These are phyloP conservation scores for Wallacemonas collosoma DNA, from an alignment of 208 protist species.

Conservation along the genomic window DNA sequence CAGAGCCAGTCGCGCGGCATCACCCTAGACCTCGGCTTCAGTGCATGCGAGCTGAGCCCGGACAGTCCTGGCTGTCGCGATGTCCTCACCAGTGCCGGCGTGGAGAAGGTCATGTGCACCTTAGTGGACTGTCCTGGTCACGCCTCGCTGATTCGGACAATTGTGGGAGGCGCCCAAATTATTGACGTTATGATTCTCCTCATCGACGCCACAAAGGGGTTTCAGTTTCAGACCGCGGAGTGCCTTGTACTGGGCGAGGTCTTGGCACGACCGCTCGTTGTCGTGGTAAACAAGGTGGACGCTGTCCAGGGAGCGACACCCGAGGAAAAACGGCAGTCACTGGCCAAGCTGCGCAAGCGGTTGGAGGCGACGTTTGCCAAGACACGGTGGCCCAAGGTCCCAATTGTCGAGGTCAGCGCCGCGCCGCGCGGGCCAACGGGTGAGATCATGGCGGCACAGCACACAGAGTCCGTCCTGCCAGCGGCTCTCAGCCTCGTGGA, in stretches of 20 bases:
- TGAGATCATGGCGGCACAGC: constrained; percentile 17
- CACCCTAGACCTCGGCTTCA: constrained; percentile 98
- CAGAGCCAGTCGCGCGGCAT: constrained; percentile 97
- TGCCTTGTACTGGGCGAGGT: constrained; percentile 88
- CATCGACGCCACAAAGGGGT: constrained; percentile 96
- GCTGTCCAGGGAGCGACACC: constrained; percentile 46
- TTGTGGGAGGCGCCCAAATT: constrained; percentile 98
- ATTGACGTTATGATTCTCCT: constrained; percentile 98
- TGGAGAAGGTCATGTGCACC: constrained; percentile 84
- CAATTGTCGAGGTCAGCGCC: constrained; percentile 73
- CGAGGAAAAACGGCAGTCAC: constrained; percentile 29
- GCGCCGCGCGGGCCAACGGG: constrained; percentile 33
- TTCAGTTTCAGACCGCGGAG: constrained; percentile 99
- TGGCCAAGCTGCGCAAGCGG: constrained; percentile 53
- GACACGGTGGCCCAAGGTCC: constrained; percentile 72
- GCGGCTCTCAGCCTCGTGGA: constrained; percentile 39
- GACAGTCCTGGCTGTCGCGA: constrained; percentile 21
- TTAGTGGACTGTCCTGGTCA: constrained; percentile 99
- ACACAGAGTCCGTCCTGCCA: constrained; percentile 44
- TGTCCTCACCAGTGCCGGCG: constrained; percentile 17
- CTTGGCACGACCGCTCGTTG: constrained; percentile 82
- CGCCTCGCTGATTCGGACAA: constrained; percentile 97
- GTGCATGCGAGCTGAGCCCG: constrained; percentile 54
- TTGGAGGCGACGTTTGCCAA: constrained; percentile 62
- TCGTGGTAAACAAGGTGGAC: constrained; percentile 98